These are phyloP conservation scores for Syzygium jambos DNA, from an alignment of 345 rosid species.

Conservation along the genomic window DNA sequence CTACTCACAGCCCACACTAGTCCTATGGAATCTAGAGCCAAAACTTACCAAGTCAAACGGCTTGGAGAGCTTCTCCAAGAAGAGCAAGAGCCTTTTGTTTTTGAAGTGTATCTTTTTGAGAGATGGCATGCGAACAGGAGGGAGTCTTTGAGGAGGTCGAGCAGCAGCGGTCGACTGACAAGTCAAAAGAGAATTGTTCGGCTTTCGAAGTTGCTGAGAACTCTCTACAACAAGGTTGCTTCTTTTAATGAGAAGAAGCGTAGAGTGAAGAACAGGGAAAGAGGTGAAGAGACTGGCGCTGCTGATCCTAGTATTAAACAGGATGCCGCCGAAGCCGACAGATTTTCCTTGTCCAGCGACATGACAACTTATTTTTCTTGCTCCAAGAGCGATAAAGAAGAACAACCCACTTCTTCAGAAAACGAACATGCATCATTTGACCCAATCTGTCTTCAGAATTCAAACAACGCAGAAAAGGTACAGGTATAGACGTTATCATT, in stretches of 20 bases:
- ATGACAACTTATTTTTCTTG: constrained; percentile 24
- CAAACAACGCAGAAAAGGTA: background rate
- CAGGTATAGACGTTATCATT: background rate
- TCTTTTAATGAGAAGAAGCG: constrained; percentile 6
- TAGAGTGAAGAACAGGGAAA: constrained; percentile 5
- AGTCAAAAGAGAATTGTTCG: constrained; percentile 10
- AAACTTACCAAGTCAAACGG: constrained; percentile 13
- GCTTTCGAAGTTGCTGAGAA: constrained; percentile 16
- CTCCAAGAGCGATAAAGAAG: constrained; percentile 21
- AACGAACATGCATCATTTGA: background rate
- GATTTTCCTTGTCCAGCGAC: constrained; percentile 20
- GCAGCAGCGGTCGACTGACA: background rate
- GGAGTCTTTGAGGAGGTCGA: background rate
- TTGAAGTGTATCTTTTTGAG: constrained; percentile 32
- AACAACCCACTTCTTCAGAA: constrained; percentile 6
- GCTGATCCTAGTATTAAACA: constrained; percentile 1
- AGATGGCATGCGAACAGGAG: constrained; percentile 13
- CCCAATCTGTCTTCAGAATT: background rate
- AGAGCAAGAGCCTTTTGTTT: constrained; percentile 50
- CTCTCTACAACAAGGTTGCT: constrained; percentile 11
- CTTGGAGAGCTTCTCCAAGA: constrained; percentile 49
- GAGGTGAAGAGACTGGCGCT: background rate
- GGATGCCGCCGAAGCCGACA: constrained; percentile 14
- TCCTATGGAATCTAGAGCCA: background rate
- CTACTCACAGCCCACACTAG: background rate